Evolutionary conservation across 805 yeast genomes (phyloP), one percentile per base, ranked within the genome.

Genomic region (Wickerhamomyces tratensis): DNA sequence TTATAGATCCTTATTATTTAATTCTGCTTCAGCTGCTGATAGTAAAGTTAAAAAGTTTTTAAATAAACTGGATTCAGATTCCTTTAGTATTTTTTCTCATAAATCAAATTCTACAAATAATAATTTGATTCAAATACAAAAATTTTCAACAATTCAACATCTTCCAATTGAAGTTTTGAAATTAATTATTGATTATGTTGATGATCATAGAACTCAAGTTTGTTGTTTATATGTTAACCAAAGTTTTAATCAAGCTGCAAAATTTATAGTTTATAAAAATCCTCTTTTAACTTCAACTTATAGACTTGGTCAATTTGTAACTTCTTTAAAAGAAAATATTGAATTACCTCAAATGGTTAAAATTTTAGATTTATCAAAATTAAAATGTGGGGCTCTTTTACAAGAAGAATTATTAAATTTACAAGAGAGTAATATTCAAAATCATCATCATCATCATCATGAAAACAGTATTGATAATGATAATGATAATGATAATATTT

Each of bases 281-380:
- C 77, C 89, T 5, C 46, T 52, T 12, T 72, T 87, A 49, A 72
- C 77, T 0, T 79, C 94, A 3, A 80, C 89, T 7, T 87, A 83
- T 56, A 65, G 95, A 36, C 74, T 85, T 37, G 93, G 86, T 0
- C 95, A 87, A 59, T 79, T 87, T 52, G 77, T 87, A 6, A 71
- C 88, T 2, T 71, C 79, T 6, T 59, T 87, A n/a, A 67, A 83
- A 37, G 65, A 72, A 42, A 72, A 74, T 48, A 68, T 74, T 8
- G 63, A 64, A 4, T 68, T 82, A 41, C 88, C 89, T 0, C 52
- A 56, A 25, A 67, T 70, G 45, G 84, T 87, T 3, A 69, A 69
- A 48, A 45, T 51, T 0, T 54, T 87, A 37, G 86, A 87, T 54
- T 58, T 87, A 26, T 79, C 89, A 1, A 58, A 55, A 5, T 43